Evolutionary conservation across 768 basidiomycete genomes (phyloP).

Genomic region (Leucogyrophana mollusca): DNA sequence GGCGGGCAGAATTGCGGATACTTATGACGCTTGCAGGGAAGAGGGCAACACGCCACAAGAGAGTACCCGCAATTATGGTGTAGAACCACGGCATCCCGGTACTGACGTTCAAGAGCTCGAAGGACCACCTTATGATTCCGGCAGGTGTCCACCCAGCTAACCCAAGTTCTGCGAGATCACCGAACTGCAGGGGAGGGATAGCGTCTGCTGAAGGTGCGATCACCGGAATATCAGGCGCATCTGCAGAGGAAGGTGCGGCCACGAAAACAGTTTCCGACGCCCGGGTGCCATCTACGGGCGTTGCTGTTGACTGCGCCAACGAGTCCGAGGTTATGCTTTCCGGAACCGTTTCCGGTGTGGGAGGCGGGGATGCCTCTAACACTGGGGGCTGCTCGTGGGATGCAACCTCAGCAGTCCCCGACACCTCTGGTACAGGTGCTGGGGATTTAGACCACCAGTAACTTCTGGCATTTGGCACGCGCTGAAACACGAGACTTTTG

Average conservation of each 20-base stretch:
- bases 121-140: slow-evolving; percentile 57
- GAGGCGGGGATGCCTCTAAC: not conserved
- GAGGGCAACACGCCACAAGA: slow-evolving; percentile 58
- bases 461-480: slow-evolving; percentile 19
- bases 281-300: not conserved
- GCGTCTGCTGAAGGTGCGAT: slow-evolving; percentile 14
- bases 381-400: too few species aligned
- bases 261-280: not conserved
- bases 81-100: slow-evolving; percentile 82
- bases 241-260: not conserved
- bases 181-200: slow-evolving; percentile 59
- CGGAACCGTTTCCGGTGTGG: slow-evolving; percentile 6
- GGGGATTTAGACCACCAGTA: slow-evolving; percentile 32
- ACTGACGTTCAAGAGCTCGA: slow-evolving; percentile 68
- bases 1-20: slow-evolving; percentile 52
- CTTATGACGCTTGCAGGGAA: slow-evolving; percentile 60
- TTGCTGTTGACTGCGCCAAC: not conserved
- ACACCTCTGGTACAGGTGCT: not conserved
- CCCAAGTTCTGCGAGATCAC: slow-evolving; percentile 70
- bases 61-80: slow-evolving; percentile 67
- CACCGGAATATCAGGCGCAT: not conserved
- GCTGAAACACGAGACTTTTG: slow-evolving; percentile 8
- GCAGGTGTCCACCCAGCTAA: slow-evolving; percentile 63
- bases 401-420: too few species aligned
- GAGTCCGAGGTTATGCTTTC: not conserved